phyloP scores from a whole-genome alignment of 78 protist genomes.

The Tieghemostelium lacteum region DNA sequence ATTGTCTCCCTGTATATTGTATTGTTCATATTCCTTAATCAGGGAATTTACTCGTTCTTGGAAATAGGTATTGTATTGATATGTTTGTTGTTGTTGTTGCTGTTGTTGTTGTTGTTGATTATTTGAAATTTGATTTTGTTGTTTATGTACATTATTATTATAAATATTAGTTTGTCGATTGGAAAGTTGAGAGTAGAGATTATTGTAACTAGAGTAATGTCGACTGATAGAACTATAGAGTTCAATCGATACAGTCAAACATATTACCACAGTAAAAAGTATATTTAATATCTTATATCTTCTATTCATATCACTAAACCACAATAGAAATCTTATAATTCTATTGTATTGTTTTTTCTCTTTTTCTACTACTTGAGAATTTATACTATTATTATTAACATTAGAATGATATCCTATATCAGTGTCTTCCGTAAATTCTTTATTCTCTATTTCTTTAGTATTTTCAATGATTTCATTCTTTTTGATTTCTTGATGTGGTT shows the following conservation, averaged over 20 bases:
- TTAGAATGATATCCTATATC: neutral
- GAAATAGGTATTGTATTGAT: neutral
- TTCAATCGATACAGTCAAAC: no score
- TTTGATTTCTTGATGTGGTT: neutral
- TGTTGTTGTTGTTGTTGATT: neutral
- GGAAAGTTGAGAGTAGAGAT: neutral
- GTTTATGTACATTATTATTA: neutral
- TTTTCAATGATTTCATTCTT: neutral
- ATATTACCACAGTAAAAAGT: no score
- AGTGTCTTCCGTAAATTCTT: neutral
- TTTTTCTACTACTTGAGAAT: no score
- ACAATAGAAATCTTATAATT: no score
- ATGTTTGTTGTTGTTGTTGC: neutral
- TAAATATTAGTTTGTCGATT: neutral
- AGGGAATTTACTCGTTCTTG: neutral
- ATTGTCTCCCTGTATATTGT: slow-evolving; percentile 17
- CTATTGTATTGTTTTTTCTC: no score
- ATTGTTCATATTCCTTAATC: slow-evolving; percentile 17
- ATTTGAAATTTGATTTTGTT: neutral
- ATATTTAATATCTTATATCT: no score
- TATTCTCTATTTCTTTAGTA: neutral
- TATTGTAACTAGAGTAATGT: no score
- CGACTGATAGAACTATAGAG: no score
- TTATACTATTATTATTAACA: no score
- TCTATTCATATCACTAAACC: no score